Conservation (phyloP, 1,284 basidiomycete species). For the Inonotus hispidus region DNA sequence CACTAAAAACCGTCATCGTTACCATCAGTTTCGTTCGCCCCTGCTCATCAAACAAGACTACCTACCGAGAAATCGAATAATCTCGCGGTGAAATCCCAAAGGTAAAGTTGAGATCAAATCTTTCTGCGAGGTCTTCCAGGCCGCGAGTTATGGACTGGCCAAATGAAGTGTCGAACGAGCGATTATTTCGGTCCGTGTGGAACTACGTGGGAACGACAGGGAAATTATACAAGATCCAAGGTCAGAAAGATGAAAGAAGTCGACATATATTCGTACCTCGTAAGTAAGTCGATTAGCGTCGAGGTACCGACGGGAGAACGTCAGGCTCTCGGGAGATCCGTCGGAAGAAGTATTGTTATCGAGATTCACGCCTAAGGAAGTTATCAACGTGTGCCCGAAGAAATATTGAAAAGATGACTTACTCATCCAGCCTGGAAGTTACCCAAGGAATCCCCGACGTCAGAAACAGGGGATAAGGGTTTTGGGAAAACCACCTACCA, state of each 20-base stretch:
- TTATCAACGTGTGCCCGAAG: neutral
- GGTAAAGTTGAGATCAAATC: slow-evolving; percentile 47
- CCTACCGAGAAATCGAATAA: slow-evolving; percentile 55
- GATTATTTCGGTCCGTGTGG: slow-evolving; percentile 42
- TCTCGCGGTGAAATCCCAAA: slow-evolving; percentile 74
- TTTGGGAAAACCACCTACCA: slow-evolving; percentile 34
- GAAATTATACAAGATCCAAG: neutral
- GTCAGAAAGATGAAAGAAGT: neutral
- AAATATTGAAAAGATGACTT: slow-evolving; percentile 19
- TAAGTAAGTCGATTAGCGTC: slow-evolving; percentile 72
- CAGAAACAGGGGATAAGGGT: neutral
- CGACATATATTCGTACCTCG: slow-evolving; percentile 48
- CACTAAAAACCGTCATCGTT: slow-evolving; percentile 29
- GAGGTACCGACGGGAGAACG: slow-evolving; percentile 65
- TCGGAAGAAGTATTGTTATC: slow-evolving; percentile 23
- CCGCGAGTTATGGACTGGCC: slow-evolving; percentile 53
- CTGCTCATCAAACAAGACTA: slow-evolving; percentile 18
- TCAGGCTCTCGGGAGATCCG: slow-evolving; percentile 37
- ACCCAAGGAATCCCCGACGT: neutral
- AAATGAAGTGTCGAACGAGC: slow-evolving; percentile 49
- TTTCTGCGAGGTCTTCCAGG: slow-evolving; percentile 43
- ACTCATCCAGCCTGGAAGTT: slow-evolving; percentile 53
- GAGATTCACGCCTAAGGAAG: slow-evolving; percentile 43
- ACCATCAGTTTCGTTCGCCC: neutral
- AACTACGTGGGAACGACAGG: slow-evolving; percentile 36